Base-by-base conservation (phyloP, 768 basidiomycete species). In the Tulasnella sp. region DNA sequence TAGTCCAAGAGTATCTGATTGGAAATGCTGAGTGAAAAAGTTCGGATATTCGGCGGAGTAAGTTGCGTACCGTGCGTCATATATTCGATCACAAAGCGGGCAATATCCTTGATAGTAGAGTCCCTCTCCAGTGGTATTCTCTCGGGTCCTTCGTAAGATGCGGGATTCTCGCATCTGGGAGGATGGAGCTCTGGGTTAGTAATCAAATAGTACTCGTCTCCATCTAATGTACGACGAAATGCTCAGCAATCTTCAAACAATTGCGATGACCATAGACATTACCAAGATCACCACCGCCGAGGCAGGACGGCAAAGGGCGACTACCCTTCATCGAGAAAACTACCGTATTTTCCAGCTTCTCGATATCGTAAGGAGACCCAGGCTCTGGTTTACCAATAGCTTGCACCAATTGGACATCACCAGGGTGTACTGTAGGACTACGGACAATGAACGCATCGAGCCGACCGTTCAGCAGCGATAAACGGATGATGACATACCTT, bases 361-460 rank as follows among this genome's bases (percentile, higher is more conserved):
- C 52, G 16, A 69, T 41, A 17, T 65, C 62, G 16, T 69, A 69
- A 14, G 64, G n/a, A 59, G 63, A 65, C 22, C 52, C 64, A 22
- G 63, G 64, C 14, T 65, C 34, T 17, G 91, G 91, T 76, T 84
- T 83, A 3, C 91, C 91, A 64, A 92, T 88, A 6, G 90, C 90
- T 72, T 82, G 81, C 1, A 90, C 89, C 66, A 88, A 74, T 80
- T 71, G 76, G 87, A 90, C 87, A 77, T 92, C 91, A 17, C 91
- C 91, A 5, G 89, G 87, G 77, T 92, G 90, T 22, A 86, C 84
- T 7, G 90, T 86, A 4, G 92, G 92, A 78, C 87, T 91, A 70
- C 1, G 34, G 26, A n/a, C 16, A n/a, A 19, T 19, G 1, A 65
- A 14, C 4, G 14, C 22, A 65, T 14, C 8, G 5, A 12, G 63